Evolutionary conservation across 768 basidiomycete species (phyloP), one percentile per base, ranked within the genome.

Genomic region (Paxillus rubicundulus): DNA sequence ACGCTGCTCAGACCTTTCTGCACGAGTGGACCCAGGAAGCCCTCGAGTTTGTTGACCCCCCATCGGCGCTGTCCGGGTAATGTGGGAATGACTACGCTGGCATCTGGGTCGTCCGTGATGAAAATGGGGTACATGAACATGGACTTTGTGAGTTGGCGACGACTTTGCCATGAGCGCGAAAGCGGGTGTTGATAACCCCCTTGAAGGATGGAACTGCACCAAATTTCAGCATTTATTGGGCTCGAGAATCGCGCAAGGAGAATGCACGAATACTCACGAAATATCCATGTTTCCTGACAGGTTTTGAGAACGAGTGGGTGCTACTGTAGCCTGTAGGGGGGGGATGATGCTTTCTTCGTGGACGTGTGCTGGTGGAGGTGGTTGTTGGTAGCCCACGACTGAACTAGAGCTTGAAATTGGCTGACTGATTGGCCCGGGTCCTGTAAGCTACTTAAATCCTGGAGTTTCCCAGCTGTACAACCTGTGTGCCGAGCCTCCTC

Each of bases 61-160:
- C 97, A 98, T 43, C 94, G 74, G 48, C 86, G 81, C 67, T 98
- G 95, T 6, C 87, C 90, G 6, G 94, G 95, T 9, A 98, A 75
- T 18, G 83, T 77, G 0, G 80, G 63, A 58, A 98, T 94, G 54
- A 82, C 78, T 45, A 86, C 85, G 67, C 82, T 81, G 7, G 92
- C 91, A 53, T 93, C 80, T 2, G 92, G 86, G 53, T 98, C 92
- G 70, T 98, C 96, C 16, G 94, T 93, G 62, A 98, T 89, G 69
- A 99, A 98, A 64, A 99, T 94, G 7, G 97, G 97, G 70, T 98
- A 99, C 90, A 98, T 98, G 71, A 99, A 80, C 94, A 98, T 97
- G 58, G 82, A 81, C 68, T 92, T 95, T 21, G 86, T 85, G 64
- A 95, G 81, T 52, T 82, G 78, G 44, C 87, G 84, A 52, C 83